Evolutionary conservation across 2,329 filamentous ascomycete genomes (phyloP), one percentile per base, ranked within the genome.

Genomic region (Pseudogymnoascus sp.): DNA sequence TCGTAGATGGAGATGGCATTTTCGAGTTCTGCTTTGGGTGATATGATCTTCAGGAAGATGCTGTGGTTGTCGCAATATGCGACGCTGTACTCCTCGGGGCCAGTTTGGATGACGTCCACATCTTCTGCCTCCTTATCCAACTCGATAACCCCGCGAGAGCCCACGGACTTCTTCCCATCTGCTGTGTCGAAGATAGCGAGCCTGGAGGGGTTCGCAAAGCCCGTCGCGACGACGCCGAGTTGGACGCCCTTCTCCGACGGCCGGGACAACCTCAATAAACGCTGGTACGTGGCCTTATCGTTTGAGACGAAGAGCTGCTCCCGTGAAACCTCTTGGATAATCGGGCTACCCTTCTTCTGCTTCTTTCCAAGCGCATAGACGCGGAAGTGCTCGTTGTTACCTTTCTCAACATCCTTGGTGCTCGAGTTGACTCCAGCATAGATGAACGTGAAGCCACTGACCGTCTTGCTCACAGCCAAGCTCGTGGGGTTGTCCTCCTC

Each of bases 401-500:
- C 90, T 67, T 86, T 86, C 69, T 86, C 81, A 67, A 93, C 82
- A 64, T 91, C 87, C 5, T 81, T 82, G 56, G 86, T 81, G 64
- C 87, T 89, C 64, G 91, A 92, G 74, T 96, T 97, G 77, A 96
- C 87, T 62, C 92, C 92, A 26, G 92, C 90, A 68, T 90, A 86
- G 6, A 85, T 76, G 44, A 83, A 73, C 5, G 83, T 83, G 61
- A 73, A 79, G 70, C 81, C 86, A 61, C 78, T 79, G 75, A 78
- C 83, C 75, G 71, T 82, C 72, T 77, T 82, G 67, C 91, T 86
- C 61, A 88, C 84, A 44, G 86, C 91, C 60, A 97, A 81, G 62
- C 89, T 93, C 67, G 89, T 91, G 64, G 96, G 90, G 63, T 89
- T 96, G 76, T 97, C 93, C 77, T 97, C 93, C 72, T 93, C 86